phyloP scores from a whole-genome alignment of 192 early-diverging fungal species.

The Tieghemiomyces parasiticus region DNA sequence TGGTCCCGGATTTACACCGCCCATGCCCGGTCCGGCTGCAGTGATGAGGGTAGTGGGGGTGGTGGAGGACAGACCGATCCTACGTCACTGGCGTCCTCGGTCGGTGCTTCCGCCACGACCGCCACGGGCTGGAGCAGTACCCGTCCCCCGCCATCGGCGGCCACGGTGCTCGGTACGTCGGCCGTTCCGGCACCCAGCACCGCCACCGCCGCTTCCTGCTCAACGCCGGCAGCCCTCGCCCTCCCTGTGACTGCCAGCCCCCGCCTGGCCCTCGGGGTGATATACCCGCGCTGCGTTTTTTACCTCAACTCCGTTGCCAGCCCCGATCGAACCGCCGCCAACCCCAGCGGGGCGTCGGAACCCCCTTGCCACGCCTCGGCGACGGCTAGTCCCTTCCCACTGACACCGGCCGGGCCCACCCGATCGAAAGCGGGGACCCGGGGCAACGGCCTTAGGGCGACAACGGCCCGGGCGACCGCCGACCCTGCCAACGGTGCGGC shows the following conservation, averaged over 20 bases:
- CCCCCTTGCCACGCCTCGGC: no score
- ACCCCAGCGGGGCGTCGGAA: no score
- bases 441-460: not conserved
- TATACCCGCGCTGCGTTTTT: no score
- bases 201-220: no score
- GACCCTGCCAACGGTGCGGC: not conserved
- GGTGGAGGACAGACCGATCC: not conserved
- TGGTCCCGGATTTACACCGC: conserved; percentile 25
- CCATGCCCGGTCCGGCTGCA: not conserved
- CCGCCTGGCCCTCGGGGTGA: no score
- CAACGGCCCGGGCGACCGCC: not conserved
- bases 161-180: not conserved
- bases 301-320: no score
- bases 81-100: not conserved
- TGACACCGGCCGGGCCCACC: no score
- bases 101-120: not conserved
- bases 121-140: not conserved
- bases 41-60: not conserved
- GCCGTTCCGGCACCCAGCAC: not conserved
- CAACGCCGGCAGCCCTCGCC: no score
- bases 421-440: not conserved
- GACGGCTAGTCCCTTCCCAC: no score
- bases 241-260: no score
- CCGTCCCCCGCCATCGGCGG: not conserved
- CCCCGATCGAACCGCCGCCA: no score